Evolutionary conservation across 2,329 filamentous ascomycete species (phyloP).

Genomic region (Trichophaea hybrida): DNA sequence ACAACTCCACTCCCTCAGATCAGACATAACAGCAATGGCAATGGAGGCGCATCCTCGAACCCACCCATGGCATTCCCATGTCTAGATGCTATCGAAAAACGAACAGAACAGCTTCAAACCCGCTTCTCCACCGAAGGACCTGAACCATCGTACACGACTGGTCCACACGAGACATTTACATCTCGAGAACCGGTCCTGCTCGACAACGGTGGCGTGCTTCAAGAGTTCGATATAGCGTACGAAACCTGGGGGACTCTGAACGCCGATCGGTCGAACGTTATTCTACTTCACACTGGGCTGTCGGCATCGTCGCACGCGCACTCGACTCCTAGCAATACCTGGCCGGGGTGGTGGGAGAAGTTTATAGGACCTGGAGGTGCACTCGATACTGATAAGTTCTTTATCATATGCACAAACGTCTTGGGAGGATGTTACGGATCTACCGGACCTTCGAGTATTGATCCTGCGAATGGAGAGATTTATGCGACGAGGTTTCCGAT

Average conservation of each 20-base stretch:
- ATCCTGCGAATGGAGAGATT: constrained; percentile 71
- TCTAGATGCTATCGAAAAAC: constrained; percentile 67
- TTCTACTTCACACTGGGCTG: constrained; percentile 82
- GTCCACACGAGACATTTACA: constrained; percentile 64
- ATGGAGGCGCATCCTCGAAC: constrained; percentile 41
- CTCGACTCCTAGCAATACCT: constrained; percentile 71
- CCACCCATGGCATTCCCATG: constrained; percentile 82
- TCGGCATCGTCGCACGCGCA: constrained; percentile 96
- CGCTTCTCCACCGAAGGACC: constrained; percentile 58
- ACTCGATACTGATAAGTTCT: constrained; percentile 81
- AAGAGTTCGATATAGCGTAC: constrained; percentile 79
- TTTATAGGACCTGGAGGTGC: constrained; percentile 62
- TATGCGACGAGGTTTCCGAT: constrained; percentile 95
- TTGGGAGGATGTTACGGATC: constrained; percentile 92
- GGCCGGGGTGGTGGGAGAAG: constrained; percentile 96
- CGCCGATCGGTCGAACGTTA: constrained; percentile 66
- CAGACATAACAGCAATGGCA: neutral
- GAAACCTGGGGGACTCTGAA: constrained; percentile 84
- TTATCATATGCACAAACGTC: constrained; percentile 91
- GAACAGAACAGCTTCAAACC: constrained; percentile 57
- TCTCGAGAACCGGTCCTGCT: constrained; percentile 61
- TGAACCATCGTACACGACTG: constrained; percentile 86
- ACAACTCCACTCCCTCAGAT: neutral
- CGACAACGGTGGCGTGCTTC: constrained; percentile 89
- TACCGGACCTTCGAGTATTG: constrained; percentile 75